Evolutionary conservation across 257 asterid genomes (phyloP), one percentile per base, ranked within the genome.

Genomic region (Petunia secreta): DNA sequence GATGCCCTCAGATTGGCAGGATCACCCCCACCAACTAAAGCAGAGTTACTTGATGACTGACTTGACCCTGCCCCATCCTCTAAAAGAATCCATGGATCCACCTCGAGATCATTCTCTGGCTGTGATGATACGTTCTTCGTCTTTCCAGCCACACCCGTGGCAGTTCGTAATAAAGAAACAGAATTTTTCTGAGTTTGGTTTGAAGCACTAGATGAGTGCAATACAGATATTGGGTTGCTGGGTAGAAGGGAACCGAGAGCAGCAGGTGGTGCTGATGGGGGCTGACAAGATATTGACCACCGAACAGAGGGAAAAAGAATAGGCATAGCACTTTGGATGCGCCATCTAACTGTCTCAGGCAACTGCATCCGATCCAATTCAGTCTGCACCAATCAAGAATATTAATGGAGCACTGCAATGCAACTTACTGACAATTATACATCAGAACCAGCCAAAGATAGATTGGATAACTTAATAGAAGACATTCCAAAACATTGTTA

Each of bases 271-370:
- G 93, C 88, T 1, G 92, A 87, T 52, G 97, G 97, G 75, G 95
- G 92, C 81, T 90, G 97, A 86, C 92, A 95, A 37, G 97, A 91
- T 80, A 91, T 62, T 59, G 88, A 81, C 64, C 87, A 77, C 60
- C 92, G 91, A n/a, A 75, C 80, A 25, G 92, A 82, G 13, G 96
- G 92, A 60, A 80, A 75, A 37, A 92, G 90, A 82, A 90, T 78
- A 3, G 99, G 98, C 94, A 95, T 88, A 60, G 98, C 97, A 15
- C 93, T 91, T 88, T 95, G 99, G 68, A 95, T 91, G 50, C 98
- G 98, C 91, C 92, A 88, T 78, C 99, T 89, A 59, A 95, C 82
- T 48, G 87, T 75, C 71, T 93, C 96, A 0, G 99, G 98, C 86
- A 95, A 80, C 85, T 88, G 96, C 97, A 95, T 92, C 76, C 87